phyloP scores from a whole-genome alignment of 2,329 filamentous ascomycete species.

The Seiridium cupressi region DNA sequence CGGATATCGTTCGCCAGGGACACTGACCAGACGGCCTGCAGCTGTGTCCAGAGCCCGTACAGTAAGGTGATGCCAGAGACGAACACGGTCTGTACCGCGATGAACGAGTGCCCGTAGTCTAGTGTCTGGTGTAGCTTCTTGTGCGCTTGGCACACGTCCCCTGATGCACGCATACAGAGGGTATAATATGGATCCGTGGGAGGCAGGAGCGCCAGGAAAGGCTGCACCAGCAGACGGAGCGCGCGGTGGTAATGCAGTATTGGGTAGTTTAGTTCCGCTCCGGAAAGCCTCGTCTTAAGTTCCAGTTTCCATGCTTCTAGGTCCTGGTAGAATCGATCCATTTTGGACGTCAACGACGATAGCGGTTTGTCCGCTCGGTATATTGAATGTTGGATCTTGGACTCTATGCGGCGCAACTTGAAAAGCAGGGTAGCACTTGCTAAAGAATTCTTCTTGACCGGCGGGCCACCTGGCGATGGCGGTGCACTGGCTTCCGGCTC shows the following conservation, averaged over 20 bases:
- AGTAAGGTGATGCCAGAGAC: conserved; percentile 39
- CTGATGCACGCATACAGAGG: conserved; percentile 37
- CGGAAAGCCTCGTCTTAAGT: conserved; percentile 28
- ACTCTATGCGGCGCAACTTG: conserved; percentile 44
- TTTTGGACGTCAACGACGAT: conserved; percentile 41
- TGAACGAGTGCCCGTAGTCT: conserved; percentile 40
- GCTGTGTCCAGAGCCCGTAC: conserved; percentile 38
- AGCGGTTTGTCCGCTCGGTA: conserved; percentile 47
- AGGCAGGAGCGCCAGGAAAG: conserved; percentile 44
- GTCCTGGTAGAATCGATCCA: conserved; percentile 41
- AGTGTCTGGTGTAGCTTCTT: conserved; percentile 38
- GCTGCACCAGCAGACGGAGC: conserved; percentile 47
- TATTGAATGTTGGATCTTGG: conserved; percentile 49
- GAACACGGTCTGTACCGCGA: conserved; percentile 40
- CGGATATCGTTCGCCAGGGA: conserved; percentile 46
- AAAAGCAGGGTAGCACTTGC: conserved; percentile 42
- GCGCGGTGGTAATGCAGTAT: conserved; percentile 49
- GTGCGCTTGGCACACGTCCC: conserved; percentile 39
- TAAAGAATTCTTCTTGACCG: conserved; percentile 30
- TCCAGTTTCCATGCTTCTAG: conserved; percentile 45
- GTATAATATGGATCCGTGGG: conserved; percentile 44
- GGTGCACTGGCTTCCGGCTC: conserved; percentile 17
- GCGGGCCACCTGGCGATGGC: conserved; percentile 17
- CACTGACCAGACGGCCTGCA: conserved; percentile 45
- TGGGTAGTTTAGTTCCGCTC: conserved; percentile 42